Base-by-base conservation (phyloP, 345 rosid genomes). In the Cardamine chenopodiifolia region DNA sequence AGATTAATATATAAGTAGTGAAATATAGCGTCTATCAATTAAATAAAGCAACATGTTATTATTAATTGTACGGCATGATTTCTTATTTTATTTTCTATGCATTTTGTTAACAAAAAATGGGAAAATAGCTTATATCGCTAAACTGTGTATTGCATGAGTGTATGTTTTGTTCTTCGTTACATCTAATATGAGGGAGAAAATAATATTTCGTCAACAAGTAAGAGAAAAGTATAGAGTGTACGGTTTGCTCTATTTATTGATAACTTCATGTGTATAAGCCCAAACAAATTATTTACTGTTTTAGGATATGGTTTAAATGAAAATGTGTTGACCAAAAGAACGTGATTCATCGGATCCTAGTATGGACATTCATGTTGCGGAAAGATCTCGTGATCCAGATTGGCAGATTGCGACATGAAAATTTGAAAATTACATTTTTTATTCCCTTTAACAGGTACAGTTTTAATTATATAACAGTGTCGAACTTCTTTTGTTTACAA, bases 321-420 rank as follows among this genome's bases (percentile, higher is more conserved):
- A 60, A 59, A 60, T 44, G 65, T 53, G 58, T 62, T 76, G 74
- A 68, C 79, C 48, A 13, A 31, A 53, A 11, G 48, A 75, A 52
- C 79, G 68, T 62, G 74, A 69, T 53, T 44, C 58, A 34, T 76
- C 63, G 57, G 69, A 75, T 75, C 62, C 29, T 61, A 60, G 23
- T 68, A 25, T 69, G 63, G 68, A 52, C 61, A 59, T 20, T 40
- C 69, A 68, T 68, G 79, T 68, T 65, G 55, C 37, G 35, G 64
- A 53, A 48, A 68, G 64, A 75, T 61, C 74, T 76, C 70, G 58
- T 76, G 74, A 76, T 76, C 64, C 65, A 76, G 70, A 76, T 68
- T 54, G 58, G 49, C 65, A 76, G 69, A 75, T 68, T 53, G 57
- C 48, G 44, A 68, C 74, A 75, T 68, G 2, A 23, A 23, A 23